Evolutionary conservation across 2,329 filamentous ascomycete genomes (phyloP).

Genomic region (Rhinocladiella mackenziei): DNA sequence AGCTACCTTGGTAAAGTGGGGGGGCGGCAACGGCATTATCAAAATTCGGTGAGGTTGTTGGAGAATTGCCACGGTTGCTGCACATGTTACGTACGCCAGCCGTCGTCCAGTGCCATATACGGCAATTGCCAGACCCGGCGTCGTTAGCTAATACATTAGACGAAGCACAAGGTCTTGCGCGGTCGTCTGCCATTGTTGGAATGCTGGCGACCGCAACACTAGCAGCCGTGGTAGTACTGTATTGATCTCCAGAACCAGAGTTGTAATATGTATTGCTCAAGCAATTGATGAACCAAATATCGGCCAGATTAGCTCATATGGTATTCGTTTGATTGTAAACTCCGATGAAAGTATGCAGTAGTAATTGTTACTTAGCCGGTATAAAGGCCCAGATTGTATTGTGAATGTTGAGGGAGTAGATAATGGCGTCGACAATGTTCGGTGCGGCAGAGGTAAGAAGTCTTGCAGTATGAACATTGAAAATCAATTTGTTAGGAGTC

Average conservation of each 20-base stretch:
- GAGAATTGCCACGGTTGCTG: not conserved
- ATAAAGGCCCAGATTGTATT: slow-evolving; percentile 16
- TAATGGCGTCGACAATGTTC: slow-evolving; percentile 15
- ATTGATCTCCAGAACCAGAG: too few relatives aligned
- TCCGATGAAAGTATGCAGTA: slow-evolving; percentile 14
- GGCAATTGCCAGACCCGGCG: not conserved
- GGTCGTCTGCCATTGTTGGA: slow-evolving; percentile 12
- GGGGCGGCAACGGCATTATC: slow-evolving; percentile 6
- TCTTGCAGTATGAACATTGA: slow-evolving; percentile 6
- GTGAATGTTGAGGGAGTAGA: slow-evolving; percentile 5
- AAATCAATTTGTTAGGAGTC: slow-evolving; percentile 9
- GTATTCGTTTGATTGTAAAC: slow-evolving; percentile 8
- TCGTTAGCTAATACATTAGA: not conserved
- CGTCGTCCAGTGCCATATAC: slow-evolving; percentile 3
- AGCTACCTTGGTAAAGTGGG: slow-evolving; percentile 8
- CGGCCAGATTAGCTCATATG: not conserved
- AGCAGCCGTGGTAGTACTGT: not conserved
- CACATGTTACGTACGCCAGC: not conserved
- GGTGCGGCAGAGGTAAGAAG: slow-evolving; percentile 7
- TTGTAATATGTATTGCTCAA: slow-evolving; percentile 9
- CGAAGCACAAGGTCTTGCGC: slow-evolving; percentile 14
- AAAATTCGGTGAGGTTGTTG: not conserved
- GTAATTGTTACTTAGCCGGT: slow-evolving; percentile 4
- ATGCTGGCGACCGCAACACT: not conserved
- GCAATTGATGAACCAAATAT: slow-evolving; percentile 12